Percentiles rank a stretch among this genome's conserved stretches.
Conservation (phyloP, 768 basidiomycete species). For the Clathrus columnatus region DNA sequence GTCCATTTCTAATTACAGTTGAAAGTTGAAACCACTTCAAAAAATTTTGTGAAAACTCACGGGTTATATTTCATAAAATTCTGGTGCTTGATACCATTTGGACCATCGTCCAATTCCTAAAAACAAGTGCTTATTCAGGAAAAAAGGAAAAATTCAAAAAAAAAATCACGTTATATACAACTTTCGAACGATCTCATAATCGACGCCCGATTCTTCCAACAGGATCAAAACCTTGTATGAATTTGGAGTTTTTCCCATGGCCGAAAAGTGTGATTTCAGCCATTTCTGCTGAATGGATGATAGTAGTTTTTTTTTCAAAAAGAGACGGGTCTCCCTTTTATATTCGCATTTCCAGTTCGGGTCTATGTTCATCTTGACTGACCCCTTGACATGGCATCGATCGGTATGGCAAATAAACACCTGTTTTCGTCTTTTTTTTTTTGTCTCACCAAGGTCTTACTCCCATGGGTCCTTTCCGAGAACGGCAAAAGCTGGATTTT, state of each 20-base stretch:
- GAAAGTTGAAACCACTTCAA: not conserved
- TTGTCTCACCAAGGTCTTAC: too few species aligned
- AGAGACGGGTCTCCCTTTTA: too few species aligned
- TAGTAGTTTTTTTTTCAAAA: too few species aligned
- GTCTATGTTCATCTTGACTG: too few species aligned
- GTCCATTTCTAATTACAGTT: constrained; percentile 37
- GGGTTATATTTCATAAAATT: constrained; percentile 2
- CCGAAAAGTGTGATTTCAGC: not conserved
- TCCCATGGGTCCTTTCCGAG: too few species aligned
- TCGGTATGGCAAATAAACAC: too few species aligned
- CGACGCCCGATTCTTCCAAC: not conserved
- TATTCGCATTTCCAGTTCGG: too few species aligned
- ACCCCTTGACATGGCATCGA: too few species aligned
- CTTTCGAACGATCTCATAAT: not conserved
- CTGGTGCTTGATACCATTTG: not conserved
- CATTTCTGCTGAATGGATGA: too few species aligned
- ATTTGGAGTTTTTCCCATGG: not conserved
- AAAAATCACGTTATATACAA: not conserved
- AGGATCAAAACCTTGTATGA: not conserved
- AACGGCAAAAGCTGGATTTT: too few species aligned
- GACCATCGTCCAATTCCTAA: not conserved
- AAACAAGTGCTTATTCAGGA: not conserved
- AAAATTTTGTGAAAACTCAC: not conserved
- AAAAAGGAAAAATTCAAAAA: not conserved
- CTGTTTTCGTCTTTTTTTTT: too few species aligned